Evolutionary conservation across 345 rosid species (phyloP).

Genomic region (Cardamine resedifolia): DNA sequence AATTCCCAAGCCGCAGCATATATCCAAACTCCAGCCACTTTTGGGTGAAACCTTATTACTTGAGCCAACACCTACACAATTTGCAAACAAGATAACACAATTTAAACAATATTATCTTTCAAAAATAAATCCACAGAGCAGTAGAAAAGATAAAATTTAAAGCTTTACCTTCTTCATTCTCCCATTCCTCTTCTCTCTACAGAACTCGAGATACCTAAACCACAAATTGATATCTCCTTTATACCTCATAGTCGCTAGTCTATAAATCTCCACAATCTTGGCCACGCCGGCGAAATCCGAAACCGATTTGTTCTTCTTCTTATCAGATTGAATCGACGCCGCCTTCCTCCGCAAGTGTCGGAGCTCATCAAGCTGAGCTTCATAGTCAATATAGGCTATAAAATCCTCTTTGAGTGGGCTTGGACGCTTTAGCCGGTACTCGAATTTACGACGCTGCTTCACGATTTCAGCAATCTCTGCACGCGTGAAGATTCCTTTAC

Average conservation of each 20-base stretch:
- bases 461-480: slow-evolving; percentile 79
- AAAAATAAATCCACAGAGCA: not conserved
- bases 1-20: slow-evolving; percentile 99
- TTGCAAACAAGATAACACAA: not conserved
- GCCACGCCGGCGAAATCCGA: slow-evolving; percentile 72
- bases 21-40: slow-evolving; percentile 85
- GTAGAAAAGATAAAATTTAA: not conserved
- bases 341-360: slow-evolving; percentile 73
- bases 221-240: slow-evolving; percentile 88
- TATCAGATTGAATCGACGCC: slow-evolving; percentile 36
- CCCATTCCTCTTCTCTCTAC: slow-evolving; percentile 66
- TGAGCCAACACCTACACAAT: slow-evolving; percentile 73
- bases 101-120: not conserved
- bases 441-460: slow-evolving; percentile 85
- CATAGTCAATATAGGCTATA: slow-evolving; percentile 80
- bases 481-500: slow-evolving; percentile 65
- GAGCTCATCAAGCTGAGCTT: slow-evolving; percentile 68
- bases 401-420: slow-evolving; percentile 86
- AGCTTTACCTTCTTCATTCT: slow-evolving; percentile 79
- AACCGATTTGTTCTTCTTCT: slow-evolving; percentile 50
- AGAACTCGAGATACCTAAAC: slow-evolving; percentile 87
- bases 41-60: slow-evolving; percentile 77
- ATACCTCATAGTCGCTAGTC: slow-evolving; percentile 65
- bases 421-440: slow-evolving; percentile 86
- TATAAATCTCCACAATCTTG: slow-evolving; percentile 67